Percentiles rank a stretch among this genome's conserved stretches.
Conservation (phyloP, 306 rosid species). For the Inga laurina region DNA sequence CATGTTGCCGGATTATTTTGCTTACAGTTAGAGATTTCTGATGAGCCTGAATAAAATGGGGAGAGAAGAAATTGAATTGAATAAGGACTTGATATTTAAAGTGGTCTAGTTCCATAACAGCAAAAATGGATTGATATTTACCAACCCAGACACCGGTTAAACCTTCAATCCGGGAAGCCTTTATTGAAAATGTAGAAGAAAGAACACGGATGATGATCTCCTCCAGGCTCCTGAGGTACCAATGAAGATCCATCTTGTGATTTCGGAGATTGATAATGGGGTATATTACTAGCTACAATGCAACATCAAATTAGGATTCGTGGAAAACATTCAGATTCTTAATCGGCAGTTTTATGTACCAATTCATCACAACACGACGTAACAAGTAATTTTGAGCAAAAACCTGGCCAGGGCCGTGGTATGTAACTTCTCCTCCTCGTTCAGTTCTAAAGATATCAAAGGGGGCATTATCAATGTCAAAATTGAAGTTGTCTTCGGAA, state of each 20-base stretch:
- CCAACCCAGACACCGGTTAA: constrained; percentile 95
- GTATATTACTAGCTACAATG: constrained; percentile 74
- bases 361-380: not conserved
- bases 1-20: not conserved
- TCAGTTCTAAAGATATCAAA: constrained; percentile 50
- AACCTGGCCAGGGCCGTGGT: constrained; percentile 61
- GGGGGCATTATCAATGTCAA: constrained; percentile 41
- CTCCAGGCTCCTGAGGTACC: constrained; percentile 88
- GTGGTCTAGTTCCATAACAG: not conserved
- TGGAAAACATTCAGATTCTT: not conserved
- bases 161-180: constrained; percentile 71
- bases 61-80: not conserved
- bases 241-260: constrained; percentile 86
- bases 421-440: constrained; percentile 56
- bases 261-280: constrained; percentile 85
- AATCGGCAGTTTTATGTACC: not conserved
- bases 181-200: constrained; percentile 68
- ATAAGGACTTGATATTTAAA: not conserved
- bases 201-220: constrained; percentile 80
- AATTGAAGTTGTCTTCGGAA: constrained; percentile 37
- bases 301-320: constrained; percentile 7
- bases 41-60: not conserved
- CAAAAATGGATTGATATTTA: constrained; percentile 25
- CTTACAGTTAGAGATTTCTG: not conserved
- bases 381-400: not conserved